Evolutionary conservation across 768 basidiomycete genomes (phyloP), one percentile per base, ranked within the genome.

Genomic region (Phylloporus sp.): DNA sequence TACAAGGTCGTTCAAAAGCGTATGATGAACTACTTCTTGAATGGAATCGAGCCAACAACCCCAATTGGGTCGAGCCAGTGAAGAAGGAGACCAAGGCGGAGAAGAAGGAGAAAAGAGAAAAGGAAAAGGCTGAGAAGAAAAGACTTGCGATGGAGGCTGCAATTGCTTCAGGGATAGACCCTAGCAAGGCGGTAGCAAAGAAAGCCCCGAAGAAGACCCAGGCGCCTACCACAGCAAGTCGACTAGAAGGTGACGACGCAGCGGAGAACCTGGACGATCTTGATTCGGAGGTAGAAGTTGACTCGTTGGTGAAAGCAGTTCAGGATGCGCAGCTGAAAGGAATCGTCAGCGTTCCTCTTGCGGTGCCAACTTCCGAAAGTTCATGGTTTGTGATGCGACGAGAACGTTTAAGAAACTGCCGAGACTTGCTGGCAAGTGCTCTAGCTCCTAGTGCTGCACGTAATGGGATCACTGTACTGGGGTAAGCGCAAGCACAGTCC

Each of bases 1-100:
- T 99, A 1, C 77, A 79, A 51, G 90, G 90, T 27, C 89, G 95
- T 5, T 87, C 89, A 1, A 78, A 84, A 42, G 65, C 70, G 7
- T 98, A 91, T 61, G 93, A 96, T 59, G 84, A 85, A 34, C 78
- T 99, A 4, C 76, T 94, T 15, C 75, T 90, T 21, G 94, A 97
- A 42, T 98, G 91, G 91, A 86, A 91, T 58, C 82, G 88, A 27
- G 84, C 79, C 21, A 77, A 90, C 60, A 90, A 92, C 52, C 90
- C 90, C 13, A 90, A 90, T 50, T 92, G 82, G 63, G 84, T 91
- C 5, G 89, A 90, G 60, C 90, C 89, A 0, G 85, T 89, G 21
- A 91, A 90, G 70, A 75, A 80, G 41, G 87, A 90, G 68, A 86
- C 82, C 21, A 92, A 92, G 59, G 85, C 83, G 8, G 89, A 91